Percentiles rank a stretch among this genome's conserved stretches.
These are phyloP conservation scores for Penstemon davidsonii DNA, from an alignment of 257 asterid species.

Conservation along the genomic window DNA sequence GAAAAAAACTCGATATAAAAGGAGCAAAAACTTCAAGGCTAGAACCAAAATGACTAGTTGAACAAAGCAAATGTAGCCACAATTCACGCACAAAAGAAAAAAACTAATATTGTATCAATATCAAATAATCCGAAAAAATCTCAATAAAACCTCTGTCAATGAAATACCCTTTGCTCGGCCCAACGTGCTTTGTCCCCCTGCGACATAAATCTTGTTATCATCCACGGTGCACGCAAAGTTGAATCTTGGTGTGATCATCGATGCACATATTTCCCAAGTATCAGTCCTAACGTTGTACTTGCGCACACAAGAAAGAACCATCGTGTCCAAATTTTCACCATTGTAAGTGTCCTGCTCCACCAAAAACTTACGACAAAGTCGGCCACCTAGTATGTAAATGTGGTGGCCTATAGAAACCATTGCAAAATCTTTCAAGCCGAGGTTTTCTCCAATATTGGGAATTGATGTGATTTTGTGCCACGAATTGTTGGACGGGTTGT, in stretches of 20 bases:
- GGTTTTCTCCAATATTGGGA: constrained; percentile 37
- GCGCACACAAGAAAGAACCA: constrained; percentile 34
- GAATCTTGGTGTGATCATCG: constrained; percentile 45
- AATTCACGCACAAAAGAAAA: no score
- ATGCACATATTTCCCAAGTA: constrained; percentile 41
- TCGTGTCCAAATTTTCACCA: constrained; percentile 14
- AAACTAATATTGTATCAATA: no score
- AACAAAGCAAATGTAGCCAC: no score
- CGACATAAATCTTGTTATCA: constrained; percentile 43
- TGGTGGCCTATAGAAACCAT: constrained; percentile 45
- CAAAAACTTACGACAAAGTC: constrained; percentile 30
- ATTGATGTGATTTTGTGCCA: constrained; percentile 48
- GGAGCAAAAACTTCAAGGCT: no score
- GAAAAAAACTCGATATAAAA: no score
- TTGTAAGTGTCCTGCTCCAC: neutral
- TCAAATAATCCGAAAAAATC: no score
- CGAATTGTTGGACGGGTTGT: constrained; percentile 39
- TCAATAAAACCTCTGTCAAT: constrained; percentile 30
- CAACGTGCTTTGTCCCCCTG: constrained; percentile 43
- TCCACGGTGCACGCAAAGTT: constrained; percentile 48
- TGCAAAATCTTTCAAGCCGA: constrained; percentile 52
- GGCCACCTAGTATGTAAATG: constrained; percentile 61
- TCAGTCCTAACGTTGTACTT: constrained; percentile 40
- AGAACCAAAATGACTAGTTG: no score
- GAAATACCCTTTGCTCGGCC: constrained; percentile 43